These are phyloP conservation scores for Ganoderma boninense DNA, from an alignment of 1,284 basidiomycete genomes.

Conservation along the genomic window DNA sequence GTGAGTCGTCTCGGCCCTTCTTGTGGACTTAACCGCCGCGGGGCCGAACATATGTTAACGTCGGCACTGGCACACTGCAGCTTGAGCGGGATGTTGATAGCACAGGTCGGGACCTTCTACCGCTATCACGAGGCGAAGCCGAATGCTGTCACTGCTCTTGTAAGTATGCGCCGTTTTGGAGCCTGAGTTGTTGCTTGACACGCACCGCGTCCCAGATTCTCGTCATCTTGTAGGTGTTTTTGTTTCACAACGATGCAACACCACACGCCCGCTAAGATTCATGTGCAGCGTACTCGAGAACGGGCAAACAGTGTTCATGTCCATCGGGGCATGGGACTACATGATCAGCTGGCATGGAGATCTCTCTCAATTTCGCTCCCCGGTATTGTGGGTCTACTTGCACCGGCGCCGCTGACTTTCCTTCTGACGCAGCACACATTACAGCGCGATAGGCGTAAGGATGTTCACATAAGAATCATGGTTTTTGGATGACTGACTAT, in stretches of 20 bases:
- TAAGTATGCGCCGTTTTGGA: not conserved
- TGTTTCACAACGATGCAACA: not conserved
- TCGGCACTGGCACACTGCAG: not conserved
- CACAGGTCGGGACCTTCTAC: not conserved
- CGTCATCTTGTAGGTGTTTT: not conserved
- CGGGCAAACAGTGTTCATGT: not conserved
- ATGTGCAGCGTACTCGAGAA: not conserved
- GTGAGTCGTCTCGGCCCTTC: not conserved
- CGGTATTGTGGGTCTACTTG: not conserved
- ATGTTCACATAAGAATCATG: not conserved
- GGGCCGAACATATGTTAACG: not conserved
- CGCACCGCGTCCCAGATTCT: not conserved
- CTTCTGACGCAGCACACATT: not conserved
- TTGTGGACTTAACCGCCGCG: not conserved
- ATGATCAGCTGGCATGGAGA: not conserved
- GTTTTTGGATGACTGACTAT: not conserved
- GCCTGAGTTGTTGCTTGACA: not conserved
- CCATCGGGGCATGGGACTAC: not conserved
- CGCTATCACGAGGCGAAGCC: not conserved
- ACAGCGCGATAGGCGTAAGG: not conserved
- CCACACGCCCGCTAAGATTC: not conserved
- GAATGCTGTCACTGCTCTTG: not conserved
- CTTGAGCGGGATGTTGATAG: not conserved
- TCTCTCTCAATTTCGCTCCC: not conserved
- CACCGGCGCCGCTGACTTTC: not conserved